Evolutionary conservation across 2,329 filamentous ascomycete genomes (phyloP), one percentile per base, ranked within the genome.

Genomic region (Fusarium cyanostomum): DNA sequence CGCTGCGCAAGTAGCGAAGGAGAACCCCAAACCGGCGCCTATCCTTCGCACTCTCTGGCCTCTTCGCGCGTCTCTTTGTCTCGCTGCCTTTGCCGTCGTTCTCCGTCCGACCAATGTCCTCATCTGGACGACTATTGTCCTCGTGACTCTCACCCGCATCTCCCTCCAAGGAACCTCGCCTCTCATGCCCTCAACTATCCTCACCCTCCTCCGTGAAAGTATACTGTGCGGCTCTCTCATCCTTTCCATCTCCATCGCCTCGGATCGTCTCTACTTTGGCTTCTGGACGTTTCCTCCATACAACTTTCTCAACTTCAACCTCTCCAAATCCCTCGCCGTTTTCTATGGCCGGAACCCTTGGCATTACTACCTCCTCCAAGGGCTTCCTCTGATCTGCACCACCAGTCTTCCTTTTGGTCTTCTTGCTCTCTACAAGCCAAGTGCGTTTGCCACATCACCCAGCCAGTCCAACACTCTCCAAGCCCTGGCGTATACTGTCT

Each of bases 301-400:
- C 62, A 89, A 90, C 53, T 98, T 93, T 79, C 83, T 98, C 56
- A 86, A 94, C 73, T 94, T 97, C 82, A 99, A 99, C 78, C 83
- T 99, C 52, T 86, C 89, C 16, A 90, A 96, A 75, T 91, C 91
- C 8, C 83, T 99, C 7, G 92, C 95, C 24, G 86, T 94, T 43
- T 98, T 98, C 77, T 99, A 99, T 74, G 95, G 95, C 18, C 86
- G 82, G 43, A 98, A 96, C 77, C 88, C 92, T 62, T 90, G 90
- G 84, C 93, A 97, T 76, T 99, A 98, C 79, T 99, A 97, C 75
- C 78, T 96, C 27, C 90, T 91, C 0, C 94, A 99, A 77, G 95
- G 93, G 5, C 83, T 97, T 24, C 94, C 95, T 2, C 84, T 98
- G 0, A 85, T 97, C 6, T 88, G 95, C 28, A 97, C 90, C 8